Base-by-base conservation (phyloP, 2,329 filamentous ascomycete species). In the Scedosporium boydii region DNA sequence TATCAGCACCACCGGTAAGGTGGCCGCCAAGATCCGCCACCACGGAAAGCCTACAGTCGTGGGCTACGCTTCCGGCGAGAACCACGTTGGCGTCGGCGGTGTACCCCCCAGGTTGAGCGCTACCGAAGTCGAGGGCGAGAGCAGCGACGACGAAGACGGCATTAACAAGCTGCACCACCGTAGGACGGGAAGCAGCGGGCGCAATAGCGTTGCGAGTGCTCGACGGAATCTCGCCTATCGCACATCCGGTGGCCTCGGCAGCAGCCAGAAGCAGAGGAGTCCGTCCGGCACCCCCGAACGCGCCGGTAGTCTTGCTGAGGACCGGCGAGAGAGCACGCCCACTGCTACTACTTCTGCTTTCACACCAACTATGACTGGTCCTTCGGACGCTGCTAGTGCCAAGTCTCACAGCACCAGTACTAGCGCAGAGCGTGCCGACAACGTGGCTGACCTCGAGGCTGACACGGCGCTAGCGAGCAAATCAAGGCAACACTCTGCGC, bases 101-200 rank as follows among this genome's bases (percentile, higher is more conserved):
- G 93, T 98, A 46, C 95, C 95, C 2, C 86, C 97, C 75, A 87
- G 95, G 53, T 80, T 99, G 65, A 96, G 91, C 72, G 93, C 95
- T n/a, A 96, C 90, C 59, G 95, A 99, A 74, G 90, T 98, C 14
- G 92, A 96, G 69, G 91, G 90, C 67, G 92, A 88, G 67, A 91
- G 93, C 68, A 91, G 87, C 71, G 90, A 91, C 60, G 88, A 91
- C 55, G 89, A 91, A 58, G 87, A 88, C 51, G 72, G 74, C 59
- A 27, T 14, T 16, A 46, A 27, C 63, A 80, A 78, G 64, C 69
- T 81, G 75, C 80, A 86, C 66, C 89, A 93, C 74, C 85, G 85
- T 65, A 80, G 89, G 66, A 89, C 85, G 23, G 87, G 88, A 56
- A 92, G 88, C 72, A 92, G 88, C 69, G 89, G 89, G 21, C 82